Percentiles rank a stretch among this genome's conserved stretches.
Evolutionary conservation across 108 stramenopile species (phyloP).

Genomic region (Skeletonema costatum): DNA sequence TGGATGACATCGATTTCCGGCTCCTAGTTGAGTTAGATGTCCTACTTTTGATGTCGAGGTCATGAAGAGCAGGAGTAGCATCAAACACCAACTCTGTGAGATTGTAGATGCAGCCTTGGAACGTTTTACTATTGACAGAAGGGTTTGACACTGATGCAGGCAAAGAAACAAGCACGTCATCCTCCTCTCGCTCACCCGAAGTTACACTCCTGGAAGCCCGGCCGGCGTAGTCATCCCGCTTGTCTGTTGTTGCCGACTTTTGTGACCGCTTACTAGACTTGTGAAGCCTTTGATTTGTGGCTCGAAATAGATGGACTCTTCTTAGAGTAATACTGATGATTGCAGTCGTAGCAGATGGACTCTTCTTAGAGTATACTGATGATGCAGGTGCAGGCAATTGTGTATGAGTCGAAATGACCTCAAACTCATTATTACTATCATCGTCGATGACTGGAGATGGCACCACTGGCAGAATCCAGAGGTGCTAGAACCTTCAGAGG

Average conservation of each 20-base stretch:
- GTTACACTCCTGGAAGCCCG: background rate
- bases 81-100: background rate
- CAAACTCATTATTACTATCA: background rate
- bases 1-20: background rate
- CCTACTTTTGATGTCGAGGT: background rate
- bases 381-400: background rate
- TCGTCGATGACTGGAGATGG: background rate
- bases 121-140: background rate
- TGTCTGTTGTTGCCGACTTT: background rate
- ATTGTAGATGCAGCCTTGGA: background rate
- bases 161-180: background rate
- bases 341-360: too few relatives aligned
- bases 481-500: background rate
- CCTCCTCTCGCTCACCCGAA: background rate
- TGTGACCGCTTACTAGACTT: background rate
- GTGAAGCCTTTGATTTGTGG: background rate
- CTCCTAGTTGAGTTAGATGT: background rate
- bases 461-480: too few relatives aligned
- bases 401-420: background rate
- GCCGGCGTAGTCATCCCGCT: background rate
- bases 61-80: background rate
- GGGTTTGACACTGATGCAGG: background rate
- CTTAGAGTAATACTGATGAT: too few relatives aligned
- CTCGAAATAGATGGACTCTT: background rate
- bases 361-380: background rate